Conservation (phyloP, 768 basidiomycete genomes). For the Lactarius deliciosus region DNA sequence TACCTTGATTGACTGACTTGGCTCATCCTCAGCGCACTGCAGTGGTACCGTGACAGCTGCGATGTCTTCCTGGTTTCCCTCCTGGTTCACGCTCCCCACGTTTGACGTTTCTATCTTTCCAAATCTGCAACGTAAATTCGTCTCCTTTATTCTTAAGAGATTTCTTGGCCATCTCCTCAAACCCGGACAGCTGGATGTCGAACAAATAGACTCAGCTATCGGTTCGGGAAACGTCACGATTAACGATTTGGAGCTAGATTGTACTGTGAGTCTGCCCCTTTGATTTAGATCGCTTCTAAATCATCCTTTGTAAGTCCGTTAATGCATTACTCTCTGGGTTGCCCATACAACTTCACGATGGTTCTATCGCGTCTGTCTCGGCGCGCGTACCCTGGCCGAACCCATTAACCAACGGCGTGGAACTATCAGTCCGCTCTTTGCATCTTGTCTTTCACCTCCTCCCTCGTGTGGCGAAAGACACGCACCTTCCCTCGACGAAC, state of each 20-base stretch:
- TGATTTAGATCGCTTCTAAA: slow-evolving; percentile 27
- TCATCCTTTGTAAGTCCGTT: slow-evolving; percentile 57
- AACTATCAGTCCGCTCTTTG: slow-evolving; percentile 65
- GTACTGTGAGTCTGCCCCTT: slow-evolving; percentile 51
- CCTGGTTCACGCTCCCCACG: slow-evolving; percentile 56
- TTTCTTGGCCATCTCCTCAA: slow-evolving; percentile 82
- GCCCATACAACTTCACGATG: slow-evolving; percentile 68
- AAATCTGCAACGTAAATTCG: slow-evolving; percentile 79
- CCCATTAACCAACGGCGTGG: slow-evolving; percentile 70
- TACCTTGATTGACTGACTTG: not conserved
- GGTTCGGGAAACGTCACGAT: slow-evolving; percentile 89
- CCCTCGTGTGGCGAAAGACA: slow-evolving; percentile 29
- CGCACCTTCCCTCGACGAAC: slow-evolving; percentile 38
- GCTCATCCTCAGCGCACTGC: no score
- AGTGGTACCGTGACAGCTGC: not conserved
- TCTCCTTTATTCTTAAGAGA: slow-evolving; percentile 85
- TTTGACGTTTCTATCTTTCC: slow-evolving; percentile 67
- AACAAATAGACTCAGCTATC: slow-evolving; percentile 89
- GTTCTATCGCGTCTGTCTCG: slow-evolving; percentile 70
- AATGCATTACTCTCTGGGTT: slow-evolving; percentile 64
- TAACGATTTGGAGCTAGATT: slow-evolving; percentile 77
- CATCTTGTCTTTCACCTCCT: slow-evolving; percentile 62
- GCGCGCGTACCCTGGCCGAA: slow-evolving; percentile 86
- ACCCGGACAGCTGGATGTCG: slow-evolving; percentile 83
- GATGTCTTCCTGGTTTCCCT: slow-evolving; percentile 42